Base-by-base conservation (phyloP, 2,329 filamentous ascomycete species). In the Fusarium penzigii region DNA sequence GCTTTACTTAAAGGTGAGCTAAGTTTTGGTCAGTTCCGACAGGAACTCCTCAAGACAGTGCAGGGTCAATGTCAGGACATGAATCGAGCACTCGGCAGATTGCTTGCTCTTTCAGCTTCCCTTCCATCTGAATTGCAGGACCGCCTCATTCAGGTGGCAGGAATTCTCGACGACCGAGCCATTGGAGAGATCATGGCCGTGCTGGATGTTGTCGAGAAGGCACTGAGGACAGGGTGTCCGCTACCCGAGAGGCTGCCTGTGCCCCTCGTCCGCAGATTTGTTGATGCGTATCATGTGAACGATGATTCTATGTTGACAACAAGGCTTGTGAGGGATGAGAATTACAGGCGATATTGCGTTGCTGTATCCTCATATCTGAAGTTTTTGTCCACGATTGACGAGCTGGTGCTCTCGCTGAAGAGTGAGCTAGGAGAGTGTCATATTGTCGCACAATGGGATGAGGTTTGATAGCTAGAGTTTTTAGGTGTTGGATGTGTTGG, bases 161-260 rank as follows among this genome's bases (percentile, higher is more conserved):
- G 78, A 2, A 61, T 79, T 1, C 58, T 74, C 1, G 73, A 78
- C 29, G 72, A 78, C 14, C 64, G 67, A 2, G 67, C 67, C n/a
- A 74, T 81, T 10, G 77, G 74, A 4, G 78, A 80, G 29, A 56
- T 78, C 46, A 82, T 81, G 78, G 75, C 76, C 1, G 76, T 80
- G 2, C 59, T 81, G 1, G 68, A 66, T 2, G 70, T 80, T 3
- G 61, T 78, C 7, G 76, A 79, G 44, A 76, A 79, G 45, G 66
- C 76, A 2, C 60, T 82, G 13, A 71, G 74, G 17, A 79, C 76
- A 0, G 78, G 76, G 0, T 71, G 73, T n/a, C 70, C 79, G 1
- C 58, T 79, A 1, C 78, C 78, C 0, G 75, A 78, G 46, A 66
- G 77, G 3, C 56, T 81, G 1, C 78, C 78, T 0, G 72, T 75